Evolutionary conservation across 331 rosid genomes (phyloP), one percentile per base, ranked within the genome.

Genomic region (Acacia concinna): DNA sequence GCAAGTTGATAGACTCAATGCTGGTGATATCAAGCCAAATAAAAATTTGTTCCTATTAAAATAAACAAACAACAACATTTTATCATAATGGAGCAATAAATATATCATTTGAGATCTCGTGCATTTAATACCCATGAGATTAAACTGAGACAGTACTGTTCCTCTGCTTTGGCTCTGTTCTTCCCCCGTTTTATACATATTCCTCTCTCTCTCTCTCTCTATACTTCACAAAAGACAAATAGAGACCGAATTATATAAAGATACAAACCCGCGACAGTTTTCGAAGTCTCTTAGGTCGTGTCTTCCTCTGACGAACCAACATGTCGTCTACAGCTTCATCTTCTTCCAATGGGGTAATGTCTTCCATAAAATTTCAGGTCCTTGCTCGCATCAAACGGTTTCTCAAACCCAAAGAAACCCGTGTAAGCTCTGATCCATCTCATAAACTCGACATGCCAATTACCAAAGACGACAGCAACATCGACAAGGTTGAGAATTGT

Each of bases 331-430:
- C 88, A 28, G 51, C 82, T 57, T 67, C 65, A 27, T 70, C 86
- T 15, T 56, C 88, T 41, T 87, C 91, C 34, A 74, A 78, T 41
- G 87, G 98, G 94, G 70, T 86, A 0, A 70, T 91, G 8, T 87
- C 94, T 27, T 89, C 88, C 87, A 72, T 85, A 51, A 91, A 89
- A 86, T 89, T 90, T 71, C 93, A 79, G 8, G 90, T 96, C 77
- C 90, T 90, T 74, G 74, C 75, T 23, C 92, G 92, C 9, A 88
- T 96, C 79, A 88, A 86, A 71, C 60, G 92, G 72, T 90, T 93
- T 81, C 84, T 93, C n/a, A 88, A 83, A 68, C 86, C 94, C 72
- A 93, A 88, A 88, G 83, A 85, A 3, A 71, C 84, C n/a, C 84
- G 88, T 63, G 93, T 90, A 76, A 85, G 87, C 44, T 72, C 71